Base-by-base conservation (phyloP, 352 stramenopile genomes). In the Phytophthora gonapodyides region DNA sequence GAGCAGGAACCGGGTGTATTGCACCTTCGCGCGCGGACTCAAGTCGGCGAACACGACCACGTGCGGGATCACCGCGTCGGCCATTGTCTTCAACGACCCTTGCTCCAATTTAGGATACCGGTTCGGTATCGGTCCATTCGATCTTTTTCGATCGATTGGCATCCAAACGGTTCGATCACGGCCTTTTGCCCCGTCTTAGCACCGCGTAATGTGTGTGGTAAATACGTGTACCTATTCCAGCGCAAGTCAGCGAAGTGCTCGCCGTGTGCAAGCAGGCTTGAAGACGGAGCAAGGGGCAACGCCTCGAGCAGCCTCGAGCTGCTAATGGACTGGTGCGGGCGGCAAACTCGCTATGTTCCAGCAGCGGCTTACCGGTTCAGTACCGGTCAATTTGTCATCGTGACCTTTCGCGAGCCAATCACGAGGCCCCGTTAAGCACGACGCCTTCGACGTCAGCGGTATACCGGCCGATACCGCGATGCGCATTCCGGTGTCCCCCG, bases 1-100 rank as follows among this genome's bases (percentile, higher is more conserved):
- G 1, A 93, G 59, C 34, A 93, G 63, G 21, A 93, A 89, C 13
- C 75, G 78, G 12, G 83, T 84, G 71, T 93, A 93, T 16, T 82
- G 72, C 33, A 81, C 75, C 56, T 77, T 78, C 16, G 75, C 73
- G 15, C 69, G 59, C 0, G 83, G 83, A 17, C 65, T 91, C 21
- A 93, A 65, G 54, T 93, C 83, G 7, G 67, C 63, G 56, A 88
- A 89, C 16, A 91, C 71, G 17, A 93, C 72, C 12, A 89, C 71
- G 27, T 86, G 73, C 57, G 52, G 53, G 46, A 42, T 61, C 49
- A 62, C 35, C 21, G 40, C 48, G 46, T 59, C 36, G 40, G 33
- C 16, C 53, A 59, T 57, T 52, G n/a, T 7, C 50, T 38, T 36
- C 42, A 42, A 19, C 27, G 27, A 31, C 27, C 27, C 6, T 31